phyloP scores from a whole-genome alignment of 257 asterid species.

The Linderniella brevidens region DNA sequence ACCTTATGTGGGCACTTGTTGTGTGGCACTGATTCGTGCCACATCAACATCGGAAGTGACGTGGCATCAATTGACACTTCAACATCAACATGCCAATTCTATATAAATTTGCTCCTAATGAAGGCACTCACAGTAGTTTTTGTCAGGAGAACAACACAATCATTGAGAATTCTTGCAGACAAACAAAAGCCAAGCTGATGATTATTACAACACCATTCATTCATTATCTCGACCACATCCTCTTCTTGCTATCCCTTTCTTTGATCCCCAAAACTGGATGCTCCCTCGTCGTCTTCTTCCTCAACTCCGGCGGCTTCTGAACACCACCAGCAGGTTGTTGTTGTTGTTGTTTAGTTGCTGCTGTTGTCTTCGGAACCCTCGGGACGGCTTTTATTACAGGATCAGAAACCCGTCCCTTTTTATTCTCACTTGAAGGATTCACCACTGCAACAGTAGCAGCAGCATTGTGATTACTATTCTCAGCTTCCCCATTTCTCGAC shows the following conservation, averaged over 20 bases:
- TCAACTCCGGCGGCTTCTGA: constrained; percentile 12
- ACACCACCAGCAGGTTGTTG: constrained; percentile 34
- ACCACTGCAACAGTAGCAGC: constrained; percentile 1
- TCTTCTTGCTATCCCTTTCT: constrained; percentile 73
- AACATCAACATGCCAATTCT: no score
- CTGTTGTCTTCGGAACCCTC: constrained; percentile 24
- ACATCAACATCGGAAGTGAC: no score
- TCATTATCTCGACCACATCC: constrained; percentile 63
- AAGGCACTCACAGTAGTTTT: no score
- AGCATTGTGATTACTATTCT: constrained; percentile 24
- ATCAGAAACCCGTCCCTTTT: constrained; percentile 47
- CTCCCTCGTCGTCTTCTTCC: constrained; percentile 16
- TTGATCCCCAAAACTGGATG: constrained; percentile 50
- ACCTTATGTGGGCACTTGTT: no score
- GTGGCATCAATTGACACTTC: no score
- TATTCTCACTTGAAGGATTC: constrained; percentile 18
- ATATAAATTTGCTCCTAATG: no score
- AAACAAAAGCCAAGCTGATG: no score
- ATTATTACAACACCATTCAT: neutral
- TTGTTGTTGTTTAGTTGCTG: constrained; percentile 22
- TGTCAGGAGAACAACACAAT: no score
- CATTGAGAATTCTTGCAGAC: no score
- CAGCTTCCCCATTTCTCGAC: constrained; percentile 44
- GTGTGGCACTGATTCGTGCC: no score
- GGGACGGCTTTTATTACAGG: constrained; percentile 34